Percentiles rank a stretch among this genome's conserved stretches.
phyloP scores from a whole-genome alignment of 2,329 filamentous ascomycete genomes.

The Fusarium denticulatum region DNA sequence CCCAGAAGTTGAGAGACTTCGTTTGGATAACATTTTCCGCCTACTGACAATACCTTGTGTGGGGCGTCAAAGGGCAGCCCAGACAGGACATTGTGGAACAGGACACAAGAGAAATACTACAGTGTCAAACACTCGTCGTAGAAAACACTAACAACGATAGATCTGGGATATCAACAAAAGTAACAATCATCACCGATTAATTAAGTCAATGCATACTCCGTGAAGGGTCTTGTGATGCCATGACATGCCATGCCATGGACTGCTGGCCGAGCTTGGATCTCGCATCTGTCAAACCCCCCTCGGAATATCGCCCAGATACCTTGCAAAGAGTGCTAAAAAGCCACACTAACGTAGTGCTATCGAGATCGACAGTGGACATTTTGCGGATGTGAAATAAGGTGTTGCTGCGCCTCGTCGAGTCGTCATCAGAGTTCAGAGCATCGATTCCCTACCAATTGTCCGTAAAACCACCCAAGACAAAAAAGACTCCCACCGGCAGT shows the following conservation, averaged over 20 bases:
- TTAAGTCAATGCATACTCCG: conserved; percentile 15
- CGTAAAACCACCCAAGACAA: not conserved
- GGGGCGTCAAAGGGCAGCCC: not conserved
- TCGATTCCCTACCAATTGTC: not conserved
- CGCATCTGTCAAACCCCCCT: conserved; percentile 28
- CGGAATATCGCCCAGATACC: conserved; percentile 21
- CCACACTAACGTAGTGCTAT: conserved; percentile 24
- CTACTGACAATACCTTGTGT: not conserved
- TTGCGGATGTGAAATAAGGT: conserved; percentile 23
- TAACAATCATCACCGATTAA: not conserved
- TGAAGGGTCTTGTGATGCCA: conserved; percentile 21
- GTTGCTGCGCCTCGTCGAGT: conserved; percentile 33
- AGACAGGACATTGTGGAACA: not conserved
- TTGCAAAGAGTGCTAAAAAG: not conserved
- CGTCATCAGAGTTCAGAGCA: conserved; percentile 20
- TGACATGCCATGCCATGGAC: not conserved
- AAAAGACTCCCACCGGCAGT: not conserved
- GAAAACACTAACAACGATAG: not conserved
- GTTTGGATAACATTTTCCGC: conserved; percentile 7
- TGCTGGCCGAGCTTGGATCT: conserved; percentile 12
- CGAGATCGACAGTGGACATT: conserved; percentile 34
- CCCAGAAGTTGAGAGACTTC: conserved; percentile 1
- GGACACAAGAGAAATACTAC: not conserved
- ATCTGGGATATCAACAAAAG: not conserved
- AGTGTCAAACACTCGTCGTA: not conserved